Conservation (phyloP, 163 green algal genomes). For the Scenedesmus sp. region DNA sequence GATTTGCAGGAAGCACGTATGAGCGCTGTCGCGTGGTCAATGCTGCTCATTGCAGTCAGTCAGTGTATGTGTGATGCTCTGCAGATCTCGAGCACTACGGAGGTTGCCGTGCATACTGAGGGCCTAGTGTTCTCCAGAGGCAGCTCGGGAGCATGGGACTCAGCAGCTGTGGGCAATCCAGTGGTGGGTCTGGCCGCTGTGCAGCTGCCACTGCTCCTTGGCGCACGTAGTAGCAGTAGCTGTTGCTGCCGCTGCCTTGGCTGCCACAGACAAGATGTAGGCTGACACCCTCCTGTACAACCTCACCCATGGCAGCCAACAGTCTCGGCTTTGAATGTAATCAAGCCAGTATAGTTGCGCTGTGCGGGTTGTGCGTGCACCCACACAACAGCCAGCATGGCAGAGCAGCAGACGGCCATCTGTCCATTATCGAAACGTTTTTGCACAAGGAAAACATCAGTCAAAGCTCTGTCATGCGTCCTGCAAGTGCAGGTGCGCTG, state of each 20-base stretch:
- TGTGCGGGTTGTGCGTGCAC: not conserved
- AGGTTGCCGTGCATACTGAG: conserved; percentile 17
- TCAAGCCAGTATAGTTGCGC: not conserved
- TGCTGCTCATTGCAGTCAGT: not conserved
- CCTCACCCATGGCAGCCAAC: too few species aligned
- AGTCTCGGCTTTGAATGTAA: not conserved
- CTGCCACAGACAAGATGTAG: not conserved
- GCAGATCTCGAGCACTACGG: conserved; percentile 40
- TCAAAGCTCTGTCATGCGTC: not conserved
- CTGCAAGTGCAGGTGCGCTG: conserved; percentile 74
- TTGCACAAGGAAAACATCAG: not conserved
- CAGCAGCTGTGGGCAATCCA: conserved; percentile 77
- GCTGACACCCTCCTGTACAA: too few species aligned
- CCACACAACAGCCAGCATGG: not conserved
- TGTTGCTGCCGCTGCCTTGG: not conserved
- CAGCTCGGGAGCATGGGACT: conserved; percentile 78
- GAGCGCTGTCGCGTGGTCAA: not conserved
- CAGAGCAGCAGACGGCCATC: not conserved
- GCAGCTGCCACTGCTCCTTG: not conserved
- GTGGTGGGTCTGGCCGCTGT: conserved; percentile 74
- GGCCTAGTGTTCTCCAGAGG: conserved; percentile 75
- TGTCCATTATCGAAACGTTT: not conserved
- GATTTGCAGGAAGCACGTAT: not conserved
- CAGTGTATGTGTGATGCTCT: not conserved
- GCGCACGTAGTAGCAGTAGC: not conserved